Evolutionary conservation across 139 green algal species (phyloP).

Genomic region (Tetratostichococcus sp.): DNA sequence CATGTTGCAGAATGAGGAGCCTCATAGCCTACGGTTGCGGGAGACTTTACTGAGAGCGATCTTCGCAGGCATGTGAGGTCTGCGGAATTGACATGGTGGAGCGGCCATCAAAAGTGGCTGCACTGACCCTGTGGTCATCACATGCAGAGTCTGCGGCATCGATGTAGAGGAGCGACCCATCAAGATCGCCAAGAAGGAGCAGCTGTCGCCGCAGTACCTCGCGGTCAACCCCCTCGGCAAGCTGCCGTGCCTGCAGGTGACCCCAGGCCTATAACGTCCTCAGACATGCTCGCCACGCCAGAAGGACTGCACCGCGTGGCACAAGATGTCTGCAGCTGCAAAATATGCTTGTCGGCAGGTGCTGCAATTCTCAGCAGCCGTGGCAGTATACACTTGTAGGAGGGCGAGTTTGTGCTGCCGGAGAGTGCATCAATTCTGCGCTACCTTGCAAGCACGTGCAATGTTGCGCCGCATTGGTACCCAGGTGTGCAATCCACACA

Average conservation of each 20-base stretch:
- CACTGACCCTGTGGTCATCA: too few species aligned
- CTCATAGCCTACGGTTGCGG: too few species aligned
- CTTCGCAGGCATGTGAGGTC: too few species aligned
- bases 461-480: neutral
- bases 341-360: neutral
- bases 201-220: neutral
- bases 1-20: too few species aligned
- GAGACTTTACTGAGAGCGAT: too few species aligned
- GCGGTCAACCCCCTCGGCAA: slow-evolving; percentile 3
- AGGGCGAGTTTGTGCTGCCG: neutral
- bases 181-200: neutral
- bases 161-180: neutral
- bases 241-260: neutral
- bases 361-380: neutral
- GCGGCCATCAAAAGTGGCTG: neutral
- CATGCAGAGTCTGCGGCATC: neutral
- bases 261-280: neutral
- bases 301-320: neutral
- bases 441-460: neutral
- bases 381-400: neutral
- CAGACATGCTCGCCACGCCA: neutral
- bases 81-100: neutral
- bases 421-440: neutral
- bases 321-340: neutral
- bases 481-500: neutral